These are phyloP conservation scores for Candida hungchunana DNA, from an alignment of 805 yeast species.

Conservation along the genomic window DNA sequence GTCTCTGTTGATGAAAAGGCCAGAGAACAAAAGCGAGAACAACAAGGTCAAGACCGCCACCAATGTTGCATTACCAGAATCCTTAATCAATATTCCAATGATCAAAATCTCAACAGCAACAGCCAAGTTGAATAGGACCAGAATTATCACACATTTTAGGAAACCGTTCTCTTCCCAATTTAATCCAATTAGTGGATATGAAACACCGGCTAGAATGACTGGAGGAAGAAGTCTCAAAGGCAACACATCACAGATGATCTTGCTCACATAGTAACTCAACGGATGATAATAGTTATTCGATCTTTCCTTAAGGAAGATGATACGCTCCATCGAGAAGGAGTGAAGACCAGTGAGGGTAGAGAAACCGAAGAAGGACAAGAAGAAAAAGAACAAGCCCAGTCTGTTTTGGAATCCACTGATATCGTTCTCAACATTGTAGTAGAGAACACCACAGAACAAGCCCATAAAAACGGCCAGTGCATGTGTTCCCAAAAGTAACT, in stretches of 20 bases:
- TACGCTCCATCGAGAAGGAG: conserved; percentile 82
- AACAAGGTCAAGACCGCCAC: conserved; percentile 78
- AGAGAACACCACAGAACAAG: conserved; percentile 77
- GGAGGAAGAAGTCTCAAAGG: conserved; percentile 95
- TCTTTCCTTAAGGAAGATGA: conserved; percentile 87
- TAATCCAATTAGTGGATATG: conserved; percentile 88
- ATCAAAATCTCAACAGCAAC: conserved; percentile 80
- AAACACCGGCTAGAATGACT: conserved; percentile 65
- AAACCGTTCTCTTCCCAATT: conserved; percentile 75
- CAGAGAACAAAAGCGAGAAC: conserved; percentile 88
- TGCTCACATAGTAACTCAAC: conserved; percentile 76
- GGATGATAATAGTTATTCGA: conserved; percentile 94
- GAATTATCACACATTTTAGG: conserved; percentile 59
- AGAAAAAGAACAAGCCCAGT: conserved; percentile 86
- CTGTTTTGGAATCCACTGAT: conserved; percentile 96
- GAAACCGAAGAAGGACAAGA: conserved; percentile 89
- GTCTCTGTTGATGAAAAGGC: conserved; percentile 85
- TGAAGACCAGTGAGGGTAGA: conserved; percentile 89
- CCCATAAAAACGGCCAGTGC: conserved; percentile 74
- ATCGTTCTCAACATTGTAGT: conserved; percentile 79
- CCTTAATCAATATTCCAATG: conserved; percentile 82
- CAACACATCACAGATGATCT: conserved; percentile 85
- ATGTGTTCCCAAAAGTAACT: conserved; percentile 80
- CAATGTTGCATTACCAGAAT: conserved; percentile 89
- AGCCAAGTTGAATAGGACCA: conserved; percentile 82